Evolutionary conservation across 768 basidiomycete genomes (phyloP).

Genomic region (Austroboletus eburneus): DNA sequence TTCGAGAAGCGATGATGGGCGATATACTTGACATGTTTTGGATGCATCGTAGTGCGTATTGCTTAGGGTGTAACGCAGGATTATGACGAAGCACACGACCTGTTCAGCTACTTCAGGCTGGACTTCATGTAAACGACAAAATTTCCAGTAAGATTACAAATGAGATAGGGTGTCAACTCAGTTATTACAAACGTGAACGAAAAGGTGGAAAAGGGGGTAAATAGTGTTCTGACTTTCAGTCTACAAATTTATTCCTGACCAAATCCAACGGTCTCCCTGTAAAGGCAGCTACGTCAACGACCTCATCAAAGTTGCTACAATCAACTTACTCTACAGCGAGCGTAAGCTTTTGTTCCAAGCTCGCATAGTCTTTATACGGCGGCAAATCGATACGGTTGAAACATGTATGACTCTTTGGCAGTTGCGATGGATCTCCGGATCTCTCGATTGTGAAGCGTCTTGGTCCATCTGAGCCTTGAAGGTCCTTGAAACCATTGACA

Average conservation of each 20-base stretch:
- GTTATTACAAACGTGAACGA: slow-evolving; percentile 3
- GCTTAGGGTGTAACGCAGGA: not conserved
- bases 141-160: slow-evolving; percentile 28
- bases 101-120: not conserved
- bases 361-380: slow-evolving; percentile 95
- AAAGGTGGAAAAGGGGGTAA: slow-evolving; percentile 9
- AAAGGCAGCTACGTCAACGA: slow-evolving; percentile 15
- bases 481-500: slow-evolving; percentile 97
- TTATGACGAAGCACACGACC: too few species aligned
- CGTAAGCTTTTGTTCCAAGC: slow-evolving; percentile 91
- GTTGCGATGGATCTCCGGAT: slow-evolving; percentile 91
- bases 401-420: slow-evolving; percentile 96
- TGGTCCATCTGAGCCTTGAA: slow-evolving; percentile 97
- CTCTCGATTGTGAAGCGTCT: slow-evolving; percentile 98
- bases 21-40: not conserved
- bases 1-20: slow-evolving; percentile 60
- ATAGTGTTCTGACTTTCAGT: slow-evolving; percentile 5
- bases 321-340: slow-evolving; percentile 84
- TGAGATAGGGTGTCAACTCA: slow-evolving; percentile 22
- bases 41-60: not conserved
- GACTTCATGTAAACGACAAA: slow-evolving; percentile 8
- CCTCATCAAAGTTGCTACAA: slow-evolving; percentile 4
- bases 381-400: slow-evolving; percentile 97
- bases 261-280: slow-evolving; percentile 89
- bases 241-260: slow-evolving; percentile 71